Evolutionary conservation across 129 eudicot genomes (phyloP), one percentile per base, ranked within the genome.

Genomic region (Kitagawia praeruptora): DNA sequence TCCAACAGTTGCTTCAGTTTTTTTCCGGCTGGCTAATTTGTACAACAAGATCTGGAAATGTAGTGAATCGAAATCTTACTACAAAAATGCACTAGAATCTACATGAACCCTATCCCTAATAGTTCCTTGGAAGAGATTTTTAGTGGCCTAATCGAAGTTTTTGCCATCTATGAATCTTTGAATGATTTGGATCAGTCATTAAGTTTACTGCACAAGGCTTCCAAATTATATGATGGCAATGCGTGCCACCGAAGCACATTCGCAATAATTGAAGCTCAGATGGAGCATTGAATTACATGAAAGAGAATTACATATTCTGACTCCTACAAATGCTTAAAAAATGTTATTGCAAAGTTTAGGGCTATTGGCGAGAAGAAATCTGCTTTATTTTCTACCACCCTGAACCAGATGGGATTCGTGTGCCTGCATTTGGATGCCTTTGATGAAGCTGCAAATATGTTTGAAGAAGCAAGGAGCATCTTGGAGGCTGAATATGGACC

Each of bases 221-320:
- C 90, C 3, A 89, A 77, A 51, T 87, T 85, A 19, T 89, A 89
- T 38, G 47, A 72, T 72, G 91, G 88, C 1, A 87, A 86, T 18
- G 90, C 70, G 48, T 90, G 94, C 25, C 90, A 89, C 56, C 87
- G 87, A 46, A 83, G 96, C 79, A 90, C 89, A 28, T 74, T 95
- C 42, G 98, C 98, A 6, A 97, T 96, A 31, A 90, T 92, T 23
- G 96, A 95, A 75, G 93, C 97, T 9, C 98, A 95, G 66, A 90
- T 95, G 82, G 98, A 66, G 96, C 86, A 53, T 25, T 95, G 85
- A 75, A 86, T 48, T 95, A 90, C 70, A 87, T 92, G 84, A 74
- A 92, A 82, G 90, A 89, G 47, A 83, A 74, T 64, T 85, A n/a
- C n/a, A n/a, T n/a, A 90, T 80, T 8, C 78, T 0, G 97, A 90